A percentile compares a stretch with the other conserved stretches of the same genome.
Evolutionary conservation across 1,284 basidiomycete genomes (phyloP).

Genomic region (Porogramme epimiltina): DNA sequence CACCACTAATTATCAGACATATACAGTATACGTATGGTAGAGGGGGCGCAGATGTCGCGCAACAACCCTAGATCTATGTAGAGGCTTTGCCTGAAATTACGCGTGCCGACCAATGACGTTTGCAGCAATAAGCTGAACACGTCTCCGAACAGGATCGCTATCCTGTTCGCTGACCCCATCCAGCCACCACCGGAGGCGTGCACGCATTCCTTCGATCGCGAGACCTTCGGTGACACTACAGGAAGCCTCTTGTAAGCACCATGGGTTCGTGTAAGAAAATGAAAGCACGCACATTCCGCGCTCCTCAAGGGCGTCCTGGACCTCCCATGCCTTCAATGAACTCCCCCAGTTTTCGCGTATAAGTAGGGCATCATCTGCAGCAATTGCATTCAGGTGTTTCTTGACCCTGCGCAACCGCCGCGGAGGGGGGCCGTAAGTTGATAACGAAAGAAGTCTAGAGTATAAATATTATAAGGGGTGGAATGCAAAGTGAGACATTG

Average conservation of each 20-base stretch:
- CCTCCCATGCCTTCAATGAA: conserved; percentile 50
- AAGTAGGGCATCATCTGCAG: conserved; percentile 62
- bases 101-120: conserved; percentile 24
- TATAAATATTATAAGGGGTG: conserved; percentile 2
- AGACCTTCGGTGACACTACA: conserved; percentile 41
- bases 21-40: not conserved
- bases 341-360: conserved; percentile 48
- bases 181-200: conserved; percentile 65
- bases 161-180: conserved; percentile 31
- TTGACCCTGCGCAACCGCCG: conserved; percentile 56
- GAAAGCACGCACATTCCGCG: conserved; percentile 66
- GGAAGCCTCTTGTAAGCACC: not conserved
- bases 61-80: no score
- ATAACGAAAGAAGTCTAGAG: conserved; percentile 56
- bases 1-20: not conserved
- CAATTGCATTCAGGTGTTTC: conserved; percentile 54
- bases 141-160: conserved; percentile 42
- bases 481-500: not conserved
- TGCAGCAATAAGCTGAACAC: conserved; percentile 40
- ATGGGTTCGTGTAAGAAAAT: not conserved
- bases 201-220: conserved; percentile 43
- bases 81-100: not conserved
- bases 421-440: conserved; percentile 55
- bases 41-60: not conserved
- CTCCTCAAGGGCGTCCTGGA: conserved; percentile 66